Evolutionary conservation across 306 rosid species (phyloP).

Genomic region (Vigna mungo): DNA sequence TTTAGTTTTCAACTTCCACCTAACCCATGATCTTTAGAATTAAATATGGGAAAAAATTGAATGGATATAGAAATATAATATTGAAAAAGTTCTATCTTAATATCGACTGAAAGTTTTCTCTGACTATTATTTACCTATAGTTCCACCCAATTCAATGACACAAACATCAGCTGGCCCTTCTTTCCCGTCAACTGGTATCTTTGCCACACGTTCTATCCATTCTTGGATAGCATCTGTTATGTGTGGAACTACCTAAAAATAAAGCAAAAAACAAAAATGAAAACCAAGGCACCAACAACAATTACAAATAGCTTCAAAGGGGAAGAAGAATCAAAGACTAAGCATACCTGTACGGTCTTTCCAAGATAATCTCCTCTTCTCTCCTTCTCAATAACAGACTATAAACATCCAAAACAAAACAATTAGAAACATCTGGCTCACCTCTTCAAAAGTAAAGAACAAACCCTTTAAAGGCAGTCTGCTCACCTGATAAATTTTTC

Average conservation of each 20-base stretch:
- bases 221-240: conserved; percentile 90
- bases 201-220: conserved; percentile 90
- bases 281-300: conserved; percentile 37
- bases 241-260: conserved; percentile 82
- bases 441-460: conserved; percentile 12
- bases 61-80: conserved; percentile 25
- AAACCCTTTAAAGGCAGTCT: conserved; percentile 18
- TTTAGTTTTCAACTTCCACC: conserved; percentile 21
- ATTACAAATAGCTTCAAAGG: conserved; percentile 19
- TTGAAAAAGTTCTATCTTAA: not conserved
- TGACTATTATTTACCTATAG: conserved; percentile 64
- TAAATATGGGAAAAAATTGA: conserved; percentile 12
- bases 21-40: conserved; percentile 19
- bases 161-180: conserved; percentile 91
- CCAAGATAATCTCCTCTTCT: conserved; percentile 92
- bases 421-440: conserved; percentile 14
- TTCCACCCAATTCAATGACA: conserved; percentile 93
- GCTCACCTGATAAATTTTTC: conserved; percentile 86
- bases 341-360: conserved; percentile 82
- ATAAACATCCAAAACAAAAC: conserved; percentile 36
- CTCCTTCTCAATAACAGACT: conserved; percentile 85
- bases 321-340: not conserved
- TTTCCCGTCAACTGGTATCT: conserved; percentile 82
- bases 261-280: conserved; percentile 27
- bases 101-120: not conserved